phyloP scores from a whole-genome alignment of 257 asterid species.

The Mentha longifolia region DNA sequence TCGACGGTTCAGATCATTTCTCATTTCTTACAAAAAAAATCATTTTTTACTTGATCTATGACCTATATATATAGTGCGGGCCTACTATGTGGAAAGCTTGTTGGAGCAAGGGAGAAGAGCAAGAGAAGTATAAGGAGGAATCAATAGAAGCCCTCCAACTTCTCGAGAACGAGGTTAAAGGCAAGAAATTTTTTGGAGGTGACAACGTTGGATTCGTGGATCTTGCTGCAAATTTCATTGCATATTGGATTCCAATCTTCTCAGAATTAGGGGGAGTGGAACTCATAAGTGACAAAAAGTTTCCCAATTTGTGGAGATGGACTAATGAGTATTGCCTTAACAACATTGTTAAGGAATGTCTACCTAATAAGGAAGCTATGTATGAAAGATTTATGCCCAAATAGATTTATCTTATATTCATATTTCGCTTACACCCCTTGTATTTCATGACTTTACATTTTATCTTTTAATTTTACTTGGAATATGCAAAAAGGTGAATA shows the following conservation, averaged over 20 bases:
- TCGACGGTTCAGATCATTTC: too few relatives aligned
- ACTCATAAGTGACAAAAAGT: neutral
- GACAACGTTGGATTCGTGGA: conserved; percentile 49
- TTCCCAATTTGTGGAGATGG: conserved; percentile 11
- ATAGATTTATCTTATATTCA: too few relatives aligned
- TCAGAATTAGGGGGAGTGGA: neutral
- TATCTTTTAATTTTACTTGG: too few relatives aligned
- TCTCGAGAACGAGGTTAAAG: conserved; percentile 44
- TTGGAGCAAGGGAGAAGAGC: conserved; percentile 45
- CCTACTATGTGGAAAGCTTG: conserved; percentile 35
- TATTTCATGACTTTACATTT: too few relatives aligned
- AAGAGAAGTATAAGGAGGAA: conserved; percentile 52
- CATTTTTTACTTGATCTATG: too few relatives aligned
- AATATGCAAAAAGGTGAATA: too few relatives aligned
- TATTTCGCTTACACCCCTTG: too few relatives aligned
- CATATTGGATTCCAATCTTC: neutral
- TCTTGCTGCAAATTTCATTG: conserved; percentile 40
- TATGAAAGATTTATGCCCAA: neutral
- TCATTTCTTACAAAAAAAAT: too few relatives aligned
- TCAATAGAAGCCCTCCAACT: conserved; percentile 33
- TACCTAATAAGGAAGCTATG: neutral
- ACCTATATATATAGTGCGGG: conserved; percentile 27
- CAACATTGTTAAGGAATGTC: neutral
- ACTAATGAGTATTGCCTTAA: neutral
- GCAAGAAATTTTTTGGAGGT: conserved; percentile 58